phyloP scores from a whole-genome alignment of 2,329 filamentous ascomycete species.

The Aureobasidium sp. region DNA sequence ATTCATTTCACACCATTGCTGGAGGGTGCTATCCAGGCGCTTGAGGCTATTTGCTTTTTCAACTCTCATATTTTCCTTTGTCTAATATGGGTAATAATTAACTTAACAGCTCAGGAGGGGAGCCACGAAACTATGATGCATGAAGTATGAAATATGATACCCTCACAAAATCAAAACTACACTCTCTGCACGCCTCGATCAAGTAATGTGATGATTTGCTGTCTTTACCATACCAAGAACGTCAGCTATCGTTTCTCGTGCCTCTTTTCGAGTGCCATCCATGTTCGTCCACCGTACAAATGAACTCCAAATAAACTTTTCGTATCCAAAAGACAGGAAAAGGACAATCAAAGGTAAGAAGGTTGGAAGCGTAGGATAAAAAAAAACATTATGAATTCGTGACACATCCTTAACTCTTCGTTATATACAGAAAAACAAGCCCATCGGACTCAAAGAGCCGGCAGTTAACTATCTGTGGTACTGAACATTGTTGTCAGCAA shows the following conservation, averaged over 20 bases:
- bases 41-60: background rate
- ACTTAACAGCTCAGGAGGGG: background rate
- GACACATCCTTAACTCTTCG: background rate
- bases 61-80: background rate
- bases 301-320: too few relatives aligned
- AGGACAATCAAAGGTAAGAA: too few relatives aligned
- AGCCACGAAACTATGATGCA: background rate
- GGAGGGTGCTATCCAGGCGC: background rate
- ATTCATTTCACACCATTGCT: background rate
- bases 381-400: background rate
- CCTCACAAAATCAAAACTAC: background rate
- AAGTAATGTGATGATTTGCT: too few relatives aligned
- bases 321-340: too few relatives aligned
- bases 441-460: background rate
- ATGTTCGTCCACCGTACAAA: too few relatives aligned
- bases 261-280: too few relatives aligned
- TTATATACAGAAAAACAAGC: background rate
- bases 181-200: background rate
- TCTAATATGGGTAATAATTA: background rate
- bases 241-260: too few relatives aligned
- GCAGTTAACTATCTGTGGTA: slow-evolving; percentile 10
- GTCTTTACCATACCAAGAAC: too few relatives aligned
- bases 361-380: background rate
- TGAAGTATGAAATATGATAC: background rate
- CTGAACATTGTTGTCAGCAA: slow-evolving; percentile 21